Evolutionary conservation across 805 yeast species (phyloP).

Genomic region (Metschnikowia peoriensis): DNA sequence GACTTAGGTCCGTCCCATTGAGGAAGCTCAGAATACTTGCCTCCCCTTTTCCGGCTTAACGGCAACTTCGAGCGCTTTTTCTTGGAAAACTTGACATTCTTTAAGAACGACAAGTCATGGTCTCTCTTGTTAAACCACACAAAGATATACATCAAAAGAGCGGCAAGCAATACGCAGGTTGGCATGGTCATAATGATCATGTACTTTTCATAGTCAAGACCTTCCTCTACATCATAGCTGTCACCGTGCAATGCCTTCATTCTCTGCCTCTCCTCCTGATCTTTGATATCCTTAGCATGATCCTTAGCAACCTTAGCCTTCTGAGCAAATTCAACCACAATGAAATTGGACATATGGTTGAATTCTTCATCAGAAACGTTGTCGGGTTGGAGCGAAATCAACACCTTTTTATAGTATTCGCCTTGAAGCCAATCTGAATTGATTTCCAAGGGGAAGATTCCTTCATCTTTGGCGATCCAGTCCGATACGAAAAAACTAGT

Average conservation of each 20-base stretch:
- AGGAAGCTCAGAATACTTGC: slow-evolving; percentile 31
- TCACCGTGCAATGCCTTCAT: slow-evolving; percentile 29
- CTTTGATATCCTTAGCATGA: slow-evolving; percentile 42
- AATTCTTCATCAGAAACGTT: slow-evolving; percentile 64
- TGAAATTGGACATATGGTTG: slow-evolving; percentile 44
- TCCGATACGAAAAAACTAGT: slow-evolving; percentile 64
- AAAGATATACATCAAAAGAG: slow-evolving; percentile 63
- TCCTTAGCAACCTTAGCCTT: slow-evolving; percentile 55
- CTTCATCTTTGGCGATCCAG: slow-evolving; percentile 64
- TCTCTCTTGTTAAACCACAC: slow-evolving; percentile 47
- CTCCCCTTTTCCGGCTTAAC: slow-evolving; percentile 21
- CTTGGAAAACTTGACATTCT: slow-evolving; percentile 29
- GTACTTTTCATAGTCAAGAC: slow-evolving; percentile 53
- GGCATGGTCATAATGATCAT: slow-evolving; percentile 70
- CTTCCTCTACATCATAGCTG: slow-evolving; percentile 44
- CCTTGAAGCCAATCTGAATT: slow-evolving; percentile 60
- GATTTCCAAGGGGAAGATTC: slow-evolving; percentile 61
- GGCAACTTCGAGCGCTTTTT: slow-evolving; percentile 21
- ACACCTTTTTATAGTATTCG: slow-evolving; percentile 53
- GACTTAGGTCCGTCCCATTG: slow-evolving; percentile 25
- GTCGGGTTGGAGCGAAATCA: slow-evolving; percentile 74
- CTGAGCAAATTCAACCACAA: slow-evolving; percentile 47
- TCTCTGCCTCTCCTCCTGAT: slow-evolving; percentile 31
- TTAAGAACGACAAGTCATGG: slow-evolving; percentile 43
- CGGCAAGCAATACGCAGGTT: slow-evolving; percentile 57